Conservation (phyloP, 1,139 yeast species). For the Meyerozyma smithsonii region DNA sequence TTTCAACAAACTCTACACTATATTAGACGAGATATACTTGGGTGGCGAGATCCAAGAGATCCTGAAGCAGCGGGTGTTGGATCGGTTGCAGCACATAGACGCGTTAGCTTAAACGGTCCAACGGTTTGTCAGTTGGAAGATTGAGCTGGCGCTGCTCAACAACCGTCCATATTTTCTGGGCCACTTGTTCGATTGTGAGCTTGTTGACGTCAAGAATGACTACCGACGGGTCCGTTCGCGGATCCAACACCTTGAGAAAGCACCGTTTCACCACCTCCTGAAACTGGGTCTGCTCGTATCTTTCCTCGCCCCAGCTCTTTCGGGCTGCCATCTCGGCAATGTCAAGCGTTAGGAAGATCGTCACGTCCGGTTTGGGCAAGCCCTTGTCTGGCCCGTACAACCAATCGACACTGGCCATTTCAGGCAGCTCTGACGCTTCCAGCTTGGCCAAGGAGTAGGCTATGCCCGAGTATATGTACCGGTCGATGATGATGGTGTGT, state of each 20-base stretch:
- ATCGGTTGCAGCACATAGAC: slow-evolving; percentile 49
- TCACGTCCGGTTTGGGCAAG: slow-evolving; percentile 80
- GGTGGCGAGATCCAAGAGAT: slow-evolving; percentile 81
- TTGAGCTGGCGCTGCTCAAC: not conserved
- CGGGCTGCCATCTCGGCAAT: slow-evolving; percentile 47
- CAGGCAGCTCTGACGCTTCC: slow-evolving; percentile 23
- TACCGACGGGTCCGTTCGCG: slow-evolving; percentile 31
- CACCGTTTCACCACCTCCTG: slow-evolving; percentile 63
- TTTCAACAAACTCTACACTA: slow-evolving; percentile 66
- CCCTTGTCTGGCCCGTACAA: slow-evolving; percentile 78
- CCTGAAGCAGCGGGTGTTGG: slow-evolving; percentile 53
- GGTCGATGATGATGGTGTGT: slow-evolving; percentile 61
- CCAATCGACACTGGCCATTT: slow-evolving; percentile 61
- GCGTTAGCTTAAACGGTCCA: slow-evolving; percentile 25
- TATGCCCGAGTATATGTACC: slow-evolving; percentile 90
- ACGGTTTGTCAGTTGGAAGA: not conserved
- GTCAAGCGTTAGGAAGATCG: slow-evolving; percentile 68
- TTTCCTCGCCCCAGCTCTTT: slow-evolving; percentile 86
- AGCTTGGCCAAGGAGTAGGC: slow-evolving; percentile 88
- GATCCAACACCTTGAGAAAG: slow-evolving; percentile 47
- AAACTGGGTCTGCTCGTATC: slow-evolving; percentile 74
- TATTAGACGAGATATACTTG: slow-evolving; percentile 69
- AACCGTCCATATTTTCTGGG: slow-evolving; percentile 1
- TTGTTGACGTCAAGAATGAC: slow-evolving; percentile 56
- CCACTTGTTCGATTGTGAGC: slow-evolving; percentile 53